phyloP scores from a whole-genome alignment of 768 basidiomycete genomes.

The Calocybe cyanea region DNA sequence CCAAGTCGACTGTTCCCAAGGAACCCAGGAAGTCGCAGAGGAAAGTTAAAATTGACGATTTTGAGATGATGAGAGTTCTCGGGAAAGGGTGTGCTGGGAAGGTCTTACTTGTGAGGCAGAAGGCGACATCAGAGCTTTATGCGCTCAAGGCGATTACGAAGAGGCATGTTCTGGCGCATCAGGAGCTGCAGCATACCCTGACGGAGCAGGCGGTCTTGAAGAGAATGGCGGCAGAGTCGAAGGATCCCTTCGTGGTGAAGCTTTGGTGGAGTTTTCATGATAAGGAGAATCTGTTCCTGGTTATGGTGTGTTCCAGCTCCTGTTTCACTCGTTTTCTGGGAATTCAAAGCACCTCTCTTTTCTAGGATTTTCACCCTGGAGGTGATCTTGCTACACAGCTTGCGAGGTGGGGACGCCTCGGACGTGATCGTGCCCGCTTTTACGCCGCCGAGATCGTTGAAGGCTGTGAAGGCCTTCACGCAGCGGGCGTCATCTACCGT shows the following conservation, averaged over 20 bases:
- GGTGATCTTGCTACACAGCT: constrained; percentile 98
- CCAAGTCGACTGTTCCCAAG: constrained; percentile 39
- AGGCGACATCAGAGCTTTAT: constrained; percentile 66
- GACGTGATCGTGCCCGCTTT: constrained; percentile 91
- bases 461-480: constrained; percentile 91
- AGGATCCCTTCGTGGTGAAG: constrained; percentile 93
- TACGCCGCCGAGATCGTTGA: constrained; percentile 98
- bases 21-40: constrained; percentile 55
- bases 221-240: constrained; percentile 84
- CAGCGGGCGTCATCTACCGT: constrained; percentile 93
- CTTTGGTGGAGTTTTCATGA: constrained; percentile 99
- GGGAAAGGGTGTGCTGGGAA: constrained; percentile 98
- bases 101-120: constrained; percentile 86
- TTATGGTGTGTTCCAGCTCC: constrained; percentile 62
- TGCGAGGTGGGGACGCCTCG: constrained; percentile 91
- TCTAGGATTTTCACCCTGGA: constrained; percentile 88
- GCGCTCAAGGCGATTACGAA: constrained; percentile 99
- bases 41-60: constrained; percentile 84
- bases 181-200: constrained; percentile 93
- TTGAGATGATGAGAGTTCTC: constrained; percentile 95
- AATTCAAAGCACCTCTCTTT: constrained; percentile 6
- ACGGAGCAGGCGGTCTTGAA: constrained; percentile 96
- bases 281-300: constrained; percentile 93
- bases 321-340: constrained; percentile 12
- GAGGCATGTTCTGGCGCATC: constrained; percentile 92